phyloP scores from a whole-genome alignment of 2,329 filamentous ascomycete species.

The Penicillium sp. region DNA sequence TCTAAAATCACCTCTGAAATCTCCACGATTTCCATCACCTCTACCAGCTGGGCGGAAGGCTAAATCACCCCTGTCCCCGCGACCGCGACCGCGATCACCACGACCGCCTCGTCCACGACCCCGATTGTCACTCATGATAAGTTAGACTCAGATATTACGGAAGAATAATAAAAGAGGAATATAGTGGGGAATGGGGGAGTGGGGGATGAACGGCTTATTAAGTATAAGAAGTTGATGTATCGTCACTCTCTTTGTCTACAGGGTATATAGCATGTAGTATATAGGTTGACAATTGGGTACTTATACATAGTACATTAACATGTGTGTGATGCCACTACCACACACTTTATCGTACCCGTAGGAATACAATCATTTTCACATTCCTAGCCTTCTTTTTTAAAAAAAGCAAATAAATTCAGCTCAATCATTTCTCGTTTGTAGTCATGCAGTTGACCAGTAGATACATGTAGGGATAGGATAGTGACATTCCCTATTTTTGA shows the following conservation, averaged over 20 bases:
- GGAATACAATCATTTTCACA: neutral
- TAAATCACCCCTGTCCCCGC: slow-evolving; percentile 25
- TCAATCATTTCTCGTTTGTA: neutral
- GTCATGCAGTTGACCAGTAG: neutral
- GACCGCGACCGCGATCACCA: slow-evolving; percentile 19
- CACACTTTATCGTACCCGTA: too few species aligned
- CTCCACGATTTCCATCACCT: slow-evolving; percentile 11
- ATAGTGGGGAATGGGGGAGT: neutral
- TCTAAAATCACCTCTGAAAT: slow-evolving; percentile 15
- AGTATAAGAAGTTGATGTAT: neutral
- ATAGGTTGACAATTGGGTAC: neutral
- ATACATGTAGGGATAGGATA: neutral
- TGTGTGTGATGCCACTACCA: neutral
- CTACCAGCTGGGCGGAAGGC: slow-evolving; percentile 9
- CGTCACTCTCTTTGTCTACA: neutral
- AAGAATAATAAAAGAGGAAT: neutral
- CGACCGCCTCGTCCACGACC: slow-evolving; percentile 19
- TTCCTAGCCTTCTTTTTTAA: too few species aligned
- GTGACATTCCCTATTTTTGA: neutral
- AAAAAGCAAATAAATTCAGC: too few species aligned
- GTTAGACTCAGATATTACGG: neutral
- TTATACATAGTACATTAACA: neutral
- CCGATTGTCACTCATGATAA: slow-evolving; percentile 8
- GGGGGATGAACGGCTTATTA: neutral
- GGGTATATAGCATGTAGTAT: neutral